Evolutionary conservation across 257 asterid species (phyloP).

Genomic region (Mentha longifolia): DNA sequence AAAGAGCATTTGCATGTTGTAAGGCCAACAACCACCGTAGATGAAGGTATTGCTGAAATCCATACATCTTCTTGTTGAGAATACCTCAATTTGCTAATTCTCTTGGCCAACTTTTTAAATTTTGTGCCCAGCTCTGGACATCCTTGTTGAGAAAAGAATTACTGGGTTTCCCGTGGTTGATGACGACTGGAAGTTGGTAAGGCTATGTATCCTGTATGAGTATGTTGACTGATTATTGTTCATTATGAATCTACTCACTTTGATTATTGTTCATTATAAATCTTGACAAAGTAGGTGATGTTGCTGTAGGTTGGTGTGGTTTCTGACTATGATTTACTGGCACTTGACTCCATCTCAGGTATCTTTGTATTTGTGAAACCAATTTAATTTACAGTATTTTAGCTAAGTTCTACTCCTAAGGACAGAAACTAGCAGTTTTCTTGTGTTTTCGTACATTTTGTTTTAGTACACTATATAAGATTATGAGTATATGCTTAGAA

Average conservation of each 20-base stretch:
- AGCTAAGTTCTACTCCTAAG: background rate
- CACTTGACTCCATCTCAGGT: conserved; percentile 92
- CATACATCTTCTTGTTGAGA: background rate
- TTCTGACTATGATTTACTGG: conserved; percentile 90
- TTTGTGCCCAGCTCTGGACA: conserved; percentile 67
- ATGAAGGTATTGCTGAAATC: conserved; percentile 62
- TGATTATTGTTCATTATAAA: conserved; percentile 14
- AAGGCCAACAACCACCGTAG: conserved; percentile 73
- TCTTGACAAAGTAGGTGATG: conserved; percentile 24
- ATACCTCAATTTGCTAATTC: conserved; percentile 4
- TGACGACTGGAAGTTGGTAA: conserved; percentile 93
- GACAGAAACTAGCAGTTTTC: background rate
- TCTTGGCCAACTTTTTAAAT: conserved; percentile 18
- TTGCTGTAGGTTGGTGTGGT: conserved; percentile 85
- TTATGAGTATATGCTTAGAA: conserved; percentile 14
- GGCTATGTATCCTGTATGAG: conserved; percentile 19
- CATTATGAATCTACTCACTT: conserved; percentile 6
- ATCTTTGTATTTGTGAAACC: conserved; percentile 32
- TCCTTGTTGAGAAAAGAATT: conserved; percentile 79
- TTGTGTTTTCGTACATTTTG: conserved; percentile 2
- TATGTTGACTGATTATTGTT: conserved; percentile 2
- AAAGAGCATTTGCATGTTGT: conserved; percentile 71
- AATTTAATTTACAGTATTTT: background rate
- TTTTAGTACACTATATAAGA: conserved; percentile 12
- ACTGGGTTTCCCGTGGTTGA: conserved; percentile 96